Conservation (phyloP, 176 grass and related monocot species). For the Avena eriantha region DNA sequence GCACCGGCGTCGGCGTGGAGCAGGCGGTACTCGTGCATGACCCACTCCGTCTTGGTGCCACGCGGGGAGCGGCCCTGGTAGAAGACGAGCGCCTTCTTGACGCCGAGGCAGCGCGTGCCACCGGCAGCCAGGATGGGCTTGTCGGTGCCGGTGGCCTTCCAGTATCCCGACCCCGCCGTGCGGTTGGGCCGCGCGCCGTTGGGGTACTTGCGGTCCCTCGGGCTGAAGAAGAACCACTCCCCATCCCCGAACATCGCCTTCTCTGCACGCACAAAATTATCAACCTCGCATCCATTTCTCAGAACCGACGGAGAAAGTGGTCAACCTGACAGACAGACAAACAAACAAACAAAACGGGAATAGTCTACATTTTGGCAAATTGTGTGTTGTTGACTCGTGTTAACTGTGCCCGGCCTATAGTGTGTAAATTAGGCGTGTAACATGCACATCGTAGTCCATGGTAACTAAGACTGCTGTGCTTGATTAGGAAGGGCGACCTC, state of each 20-base stretch:
- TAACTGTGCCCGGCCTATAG: background rate
- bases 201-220: constrained; percentile 55
- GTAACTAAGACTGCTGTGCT: background rate
- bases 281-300: background rate
- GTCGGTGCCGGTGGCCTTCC: constrained; percentile 97
- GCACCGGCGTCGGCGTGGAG: constrained; percentile 1
- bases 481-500: background rate
- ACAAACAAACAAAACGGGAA: too few relatives aligned
- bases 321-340: too few relatives aligned
- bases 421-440: background rate
- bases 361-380: background rate
- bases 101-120: constrained; percentile 50
- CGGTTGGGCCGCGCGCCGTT: constrained; percentile 55
- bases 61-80: constrained; percentile 53
- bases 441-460: background rate
- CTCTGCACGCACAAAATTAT: constrained; percentile 16
- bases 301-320: background rate
- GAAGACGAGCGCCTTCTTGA: constrained; percentile 66
- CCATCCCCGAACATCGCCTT: constrained; percentile 47
- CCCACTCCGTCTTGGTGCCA: constrained; percentile 51
- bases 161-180: constrained; percentile 60
- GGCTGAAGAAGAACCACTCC: constrained; percentile 69
- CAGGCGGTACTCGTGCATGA: constrained; percentile 58
- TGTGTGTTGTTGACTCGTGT: background rate
- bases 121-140: constrained; percentile 52